Base-by-base conservation (phyloP, 2,329 filamentous ascomycete species). In the Pyricularia pennisetigena region DNA sequence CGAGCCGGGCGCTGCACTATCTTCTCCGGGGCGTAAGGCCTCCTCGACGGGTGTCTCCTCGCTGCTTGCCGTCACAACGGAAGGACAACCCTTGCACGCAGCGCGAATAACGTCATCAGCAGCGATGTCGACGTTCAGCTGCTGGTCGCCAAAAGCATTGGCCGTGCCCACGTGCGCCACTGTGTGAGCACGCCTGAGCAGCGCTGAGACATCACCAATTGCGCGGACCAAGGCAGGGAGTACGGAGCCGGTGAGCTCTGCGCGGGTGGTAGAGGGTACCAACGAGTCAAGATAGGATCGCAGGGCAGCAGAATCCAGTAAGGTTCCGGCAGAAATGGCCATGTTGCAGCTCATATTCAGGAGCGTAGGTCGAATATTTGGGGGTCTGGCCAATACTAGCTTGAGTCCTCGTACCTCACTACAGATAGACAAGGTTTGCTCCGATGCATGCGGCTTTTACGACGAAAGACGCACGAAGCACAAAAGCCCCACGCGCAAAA, bases 21-120 rank as follows among this genome's bases (percentile, higher is more conserved):
- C 65, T 30, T 16, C 57, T 61, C 41, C 66, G 68, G 73, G 70
- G 54, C 70, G 59, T 67, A 77, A 71, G 49, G 75, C 26, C 69
- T 75, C 75, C 75, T 88, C 86, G 0, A 85, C 73, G 0, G 86
- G 86, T 67, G 88, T 86, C 73, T 89, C 86, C 73, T 89, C 86
- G 74, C 85, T 86, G 75, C 83, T 86, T 1, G 84, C 85, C 0
- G 83, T 82, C 14, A 76, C 76, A 1, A 86, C 79, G 0, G 79
- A 74, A 0, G 82, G 77, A 63, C 83, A 85, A 0, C 70, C 68
- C 0, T 78, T 77, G 4, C 86, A 76, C 0, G 78, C 78, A 0
- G 74, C 73, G 23, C 85, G 82, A 61, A 88, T 76, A 62, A 81
- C 73, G 0, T 77, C 74, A 73, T 88, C 85, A 1, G 83, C 79